phyloP scores from a whole-genome alignment of 495 filamentous ascomycete species.

The Mytilinidion resinicola region DNA sequence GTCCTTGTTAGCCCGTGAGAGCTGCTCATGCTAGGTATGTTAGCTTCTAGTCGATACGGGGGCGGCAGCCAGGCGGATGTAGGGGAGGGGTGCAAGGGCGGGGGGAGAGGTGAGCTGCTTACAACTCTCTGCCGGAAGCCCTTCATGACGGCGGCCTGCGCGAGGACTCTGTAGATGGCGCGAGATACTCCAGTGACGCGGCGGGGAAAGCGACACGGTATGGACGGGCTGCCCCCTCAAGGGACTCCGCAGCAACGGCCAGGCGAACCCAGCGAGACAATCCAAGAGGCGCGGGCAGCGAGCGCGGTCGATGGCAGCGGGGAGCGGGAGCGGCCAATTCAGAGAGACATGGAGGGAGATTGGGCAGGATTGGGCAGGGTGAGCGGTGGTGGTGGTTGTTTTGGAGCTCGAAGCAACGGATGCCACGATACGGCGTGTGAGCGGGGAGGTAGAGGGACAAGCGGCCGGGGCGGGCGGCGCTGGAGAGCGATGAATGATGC shows the following conservation, averaged over 20 bases:
- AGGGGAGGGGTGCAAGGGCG: conserved; percentile 8
- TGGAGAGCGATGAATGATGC: background rate
- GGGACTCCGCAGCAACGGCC: conserved; percentile 1
- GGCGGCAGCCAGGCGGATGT: background rate
- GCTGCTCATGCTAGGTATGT: conserved; percentile 65
- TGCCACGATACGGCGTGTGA: background rate
- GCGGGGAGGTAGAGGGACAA: background rate
- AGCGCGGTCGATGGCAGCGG: background rate
- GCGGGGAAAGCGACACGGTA: conserved; percentile 6
- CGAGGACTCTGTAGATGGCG: conserved; percentile 12
- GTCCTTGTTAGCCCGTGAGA: conserved; percentile 88
- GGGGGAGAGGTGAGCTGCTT: conserved; percentile 44
- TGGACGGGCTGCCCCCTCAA: conserved; percentile 3
- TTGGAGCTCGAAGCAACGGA: conserved; percentile 1
- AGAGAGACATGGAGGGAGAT: conserved; percentile 17
- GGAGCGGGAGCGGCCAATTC: conserved; percentile 5
- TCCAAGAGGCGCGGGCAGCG: conserved; percentile 1
- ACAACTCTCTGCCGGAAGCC: conserved; percentile 97
- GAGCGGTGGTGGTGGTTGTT: background rate
- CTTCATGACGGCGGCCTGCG: conserved; percentile 60
- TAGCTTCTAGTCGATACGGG: conserved; percentile 12
- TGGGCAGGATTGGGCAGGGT: background rate
- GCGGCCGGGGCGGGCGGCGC: background rate
- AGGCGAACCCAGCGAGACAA: background rate
- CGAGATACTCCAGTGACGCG: conserved; percentile 9